Base-by-base conservation (phyloP, 345 rosid species). In the Eucalyptus erythrocorys region DNA sequence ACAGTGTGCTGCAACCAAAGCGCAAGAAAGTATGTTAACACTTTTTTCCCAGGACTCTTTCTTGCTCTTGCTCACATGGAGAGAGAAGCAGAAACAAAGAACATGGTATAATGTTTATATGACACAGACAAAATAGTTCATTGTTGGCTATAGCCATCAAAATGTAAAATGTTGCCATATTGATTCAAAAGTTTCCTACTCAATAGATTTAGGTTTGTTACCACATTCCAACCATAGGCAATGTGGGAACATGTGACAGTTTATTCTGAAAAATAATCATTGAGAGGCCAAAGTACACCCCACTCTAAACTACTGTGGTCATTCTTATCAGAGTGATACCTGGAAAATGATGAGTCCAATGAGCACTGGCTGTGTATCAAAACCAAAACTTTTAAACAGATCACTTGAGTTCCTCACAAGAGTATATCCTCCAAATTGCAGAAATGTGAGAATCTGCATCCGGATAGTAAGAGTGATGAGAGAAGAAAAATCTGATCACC, bases 341-440 rank as follows among this genome's bases (percentile, higher is more conserved):
- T 98, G 99, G 92, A 96, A 98, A 89, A 97, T 96, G 91, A 98
- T 97, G 89, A 97, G 95, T 88, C 99, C 99, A 85, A 96, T 96
- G 89, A 96, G 95, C 43, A 97, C 98, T 50, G 98, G 99, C 87
- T 97, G 99, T 19, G 98, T 92, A 89, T 96, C 97, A 92, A 98
- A 98, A 85, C 99, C 99, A 93, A 98, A 98, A 93, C 99, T 98
- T 91, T 89, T 93, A 91, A 98, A 97, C 90, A 98, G 98, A 92
- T 96, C 99, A 68, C 92, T 92, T 43, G 99, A 97, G 92, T 97
- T 98, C 93, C 99, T 96, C 89, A 98, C 99, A 90, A 98, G 99
- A 86, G 99, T 95, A 91, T 97, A 97, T 89, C 99, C 99, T 92
- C 99, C 99, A 88, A 96, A 98, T 89, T 97, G 99, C 92, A 96